Evolutionary conservation across 1,284 basidiomycete genomes (phyloP).

Genomic region (Microbotryum lychnidis-dioicae): DNA sequence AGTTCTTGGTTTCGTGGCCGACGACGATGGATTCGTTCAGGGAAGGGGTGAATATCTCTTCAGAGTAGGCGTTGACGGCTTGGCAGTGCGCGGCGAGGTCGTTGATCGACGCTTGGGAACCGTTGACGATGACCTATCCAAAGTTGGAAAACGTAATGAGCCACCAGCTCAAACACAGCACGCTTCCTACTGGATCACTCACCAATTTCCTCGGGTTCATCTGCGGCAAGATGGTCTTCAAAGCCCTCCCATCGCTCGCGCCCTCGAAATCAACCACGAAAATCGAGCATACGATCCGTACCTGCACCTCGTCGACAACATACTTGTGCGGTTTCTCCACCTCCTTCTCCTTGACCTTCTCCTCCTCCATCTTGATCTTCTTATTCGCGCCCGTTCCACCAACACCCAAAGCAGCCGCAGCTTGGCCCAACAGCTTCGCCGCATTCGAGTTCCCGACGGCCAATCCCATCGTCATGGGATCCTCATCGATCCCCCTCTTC

Average conservation of each 20-base stretch:
- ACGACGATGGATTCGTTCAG: slow-evolving; percentile 71
- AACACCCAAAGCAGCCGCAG: no score
- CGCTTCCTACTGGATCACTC: slow-evolving; percentile 27
- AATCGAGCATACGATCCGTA: slow-evolving; percentile 73
- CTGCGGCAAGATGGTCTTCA: slow-evolving; percentile 93
- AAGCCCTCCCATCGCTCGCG: slow-evolving; percentile 86
- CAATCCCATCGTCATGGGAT: slow-evolving; percentile 28
- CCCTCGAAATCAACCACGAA: slow-evolving; percentile 94
- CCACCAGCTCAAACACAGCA: slow-evolving; percentile 1
- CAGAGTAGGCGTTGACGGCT: slow-evolving; percentile 72
- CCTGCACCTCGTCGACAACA: slow-evolving; percentile 60
- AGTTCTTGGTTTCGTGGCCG: slow-evolving; percentile 90
- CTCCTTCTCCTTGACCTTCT: slow-evolving; percentile 37
- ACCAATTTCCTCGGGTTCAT: slow-evolving; percentile 93
- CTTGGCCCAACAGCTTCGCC: slow-evolving; percentile 17
- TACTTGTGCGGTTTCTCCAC: slow-evolving; percentile 84
- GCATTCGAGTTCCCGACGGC: background rate
- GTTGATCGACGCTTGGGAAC: slow-evolving; percentile 56
- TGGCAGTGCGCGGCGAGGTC: slow-evolving; percentile 69
- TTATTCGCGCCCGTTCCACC: no score
- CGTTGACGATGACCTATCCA: slow-evolving; percentile 77
- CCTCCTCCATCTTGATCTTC: slow-evolving; percentile 59
- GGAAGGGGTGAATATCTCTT: slow-evolving; percentile 74
- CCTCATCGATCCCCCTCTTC: slow-evolving; percentile 62
- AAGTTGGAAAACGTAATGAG: background rate